A percentile compares a stretch with the other conserved stretches of the same genome.
Evolutionary conservation across 2,329 filamentous ascomycete genomes (phyloP).

Genomic region (Passalora sequoiae): DNA sequence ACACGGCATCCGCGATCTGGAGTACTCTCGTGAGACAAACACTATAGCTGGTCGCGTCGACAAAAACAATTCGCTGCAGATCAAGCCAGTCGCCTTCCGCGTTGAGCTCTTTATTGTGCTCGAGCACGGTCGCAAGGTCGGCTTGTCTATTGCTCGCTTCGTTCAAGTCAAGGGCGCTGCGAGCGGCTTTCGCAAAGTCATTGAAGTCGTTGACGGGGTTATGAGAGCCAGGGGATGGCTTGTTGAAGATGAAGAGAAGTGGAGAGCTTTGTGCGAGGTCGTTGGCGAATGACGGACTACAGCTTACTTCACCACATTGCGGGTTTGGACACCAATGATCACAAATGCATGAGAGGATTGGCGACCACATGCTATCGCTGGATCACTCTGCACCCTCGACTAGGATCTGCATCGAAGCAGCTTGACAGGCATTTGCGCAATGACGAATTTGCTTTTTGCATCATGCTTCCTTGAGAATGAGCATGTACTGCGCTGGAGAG

Average conservation of each 20-base stretch:
- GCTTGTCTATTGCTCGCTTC: slow-evolving; percentile 75
- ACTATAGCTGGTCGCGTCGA: slow-evolving; percentile 74
- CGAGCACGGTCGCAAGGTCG: slow-evolving; percentile 71
- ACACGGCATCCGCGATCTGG: slow-evolving; percentile 71
- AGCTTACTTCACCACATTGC: no score
- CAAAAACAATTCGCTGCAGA: slow-evolving; percentile 68
- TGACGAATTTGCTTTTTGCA: no score
- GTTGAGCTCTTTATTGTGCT: slow-evolving; percentile 84
- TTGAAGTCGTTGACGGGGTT: slow-evolving; percentile 67
- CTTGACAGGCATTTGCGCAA: no score
- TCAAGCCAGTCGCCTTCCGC: slow-evolving; percentile 85
- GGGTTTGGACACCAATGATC: no score
- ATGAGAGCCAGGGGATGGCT: slow-evolving; percentile 62
- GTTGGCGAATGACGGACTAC: slow-evolving; percentile 30
- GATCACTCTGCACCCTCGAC: no score
- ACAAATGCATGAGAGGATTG: no score
- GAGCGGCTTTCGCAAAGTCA: slow-evolving; percentile 78
- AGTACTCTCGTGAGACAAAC: slow-evolving; percentile 72
- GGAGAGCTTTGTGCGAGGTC: slow-evolving; percentile 41
- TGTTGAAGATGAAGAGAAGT: slow-evolving; percentile 53
- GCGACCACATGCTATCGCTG: no score
- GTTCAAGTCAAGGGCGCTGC: slow-evolving; percentile 89
- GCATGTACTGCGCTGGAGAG: not conserved
- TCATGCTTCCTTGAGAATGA: not conserved
- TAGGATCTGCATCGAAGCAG: no score